phyloP scores from a whole-genome alignment of 2,329 filamentous ascomycete species.

The Exophiala alcalophila region DNA sequence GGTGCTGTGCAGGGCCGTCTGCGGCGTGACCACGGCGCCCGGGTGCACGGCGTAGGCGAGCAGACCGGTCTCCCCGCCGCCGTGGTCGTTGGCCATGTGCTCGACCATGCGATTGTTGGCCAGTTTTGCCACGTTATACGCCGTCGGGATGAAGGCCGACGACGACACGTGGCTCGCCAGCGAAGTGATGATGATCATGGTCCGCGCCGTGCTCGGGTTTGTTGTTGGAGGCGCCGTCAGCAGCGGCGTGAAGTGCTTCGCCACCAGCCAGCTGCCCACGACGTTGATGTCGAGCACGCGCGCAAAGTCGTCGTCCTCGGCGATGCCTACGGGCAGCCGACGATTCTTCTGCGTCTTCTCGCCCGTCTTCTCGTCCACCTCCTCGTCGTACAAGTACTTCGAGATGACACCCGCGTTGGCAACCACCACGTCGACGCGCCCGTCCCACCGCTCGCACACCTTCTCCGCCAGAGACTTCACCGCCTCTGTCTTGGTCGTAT shows the following conservation, averaged over 20 bases:
- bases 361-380: constrained; percentile 22
- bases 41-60: constrained; percentile 23
- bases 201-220: constrained; percentile 11
- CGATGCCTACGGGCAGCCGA: constrained; percentile 19
- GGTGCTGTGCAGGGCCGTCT: constrained; percentile 17
- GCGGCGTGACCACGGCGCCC: constrained; percentile 21
- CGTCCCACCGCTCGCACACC: constrained; percentile 32
- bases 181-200: constrained; percentile 19
- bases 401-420: constrained; percentile 36
- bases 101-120: constrained; percentile 22
- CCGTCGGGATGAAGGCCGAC: constrained; percentile 14
- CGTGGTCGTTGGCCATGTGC: constrained; percentile 21
- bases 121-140: constrained; percentile 23
- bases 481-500: constrained; percentile 29
- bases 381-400: constrained; percentile 22
- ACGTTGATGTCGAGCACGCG: constrained; percentile 23
- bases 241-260: constrained; percentile 24
- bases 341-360: constrained; percentile 16
- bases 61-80: constrained; percentile 5
- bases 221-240: constrained; percentile 5
- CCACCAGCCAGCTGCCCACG: constrained; percentile 20
- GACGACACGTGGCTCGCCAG: constrained; percentile 13
- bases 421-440: constrained; percentile 36
- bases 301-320: constrained; percentile 24
- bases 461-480: constrained; percentile 33